Evolutionary conservation across 371 early-diverging fungal genomes (phyloP).

Genomic region (Gilbertella persicaria): DNA sequence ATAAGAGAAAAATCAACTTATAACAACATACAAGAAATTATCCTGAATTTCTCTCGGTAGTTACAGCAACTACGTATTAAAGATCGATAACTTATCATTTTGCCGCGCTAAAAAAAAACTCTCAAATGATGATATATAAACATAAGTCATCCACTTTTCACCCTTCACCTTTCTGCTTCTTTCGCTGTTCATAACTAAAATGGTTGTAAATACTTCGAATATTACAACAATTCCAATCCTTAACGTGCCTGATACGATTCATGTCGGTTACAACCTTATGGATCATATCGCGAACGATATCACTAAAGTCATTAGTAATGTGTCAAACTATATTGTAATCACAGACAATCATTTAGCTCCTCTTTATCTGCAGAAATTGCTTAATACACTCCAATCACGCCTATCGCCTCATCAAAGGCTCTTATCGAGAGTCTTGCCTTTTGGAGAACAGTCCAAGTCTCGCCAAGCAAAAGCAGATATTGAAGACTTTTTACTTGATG

Average conservation of each 20-base stretch:
- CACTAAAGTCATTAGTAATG: constrained; percentile 48
- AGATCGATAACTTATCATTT: too few species aligned
- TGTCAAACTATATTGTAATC: constrained; percentile 79
- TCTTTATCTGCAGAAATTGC: constrained; percentile 47
- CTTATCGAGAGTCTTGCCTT: constrained; percentile 71
- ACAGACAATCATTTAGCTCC: constrained; percentile 82
- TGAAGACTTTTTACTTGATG: constrained; percentile 84
- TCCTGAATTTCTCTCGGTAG: too few species aligned
- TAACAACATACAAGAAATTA: too few species aligned
- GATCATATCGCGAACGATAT: constrained; percentile 70
- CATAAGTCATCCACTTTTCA: not conserved
- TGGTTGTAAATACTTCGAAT: not conserved
- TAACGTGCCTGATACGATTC: constrained; percentile 24
- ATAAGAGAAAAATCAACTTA: too few species aligned
- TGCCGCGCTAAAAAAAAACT: not conserved
- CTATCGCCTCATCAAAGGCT: constrained; percentile 48
- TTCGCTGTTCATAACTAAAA: not conserved
- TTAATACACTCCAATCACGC: constrained; percentile 5
- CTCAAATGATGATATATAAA: not conserved
- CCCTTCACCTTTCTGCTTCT: not conserved
- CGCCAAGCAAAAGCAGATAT: constrained; percentile 76
- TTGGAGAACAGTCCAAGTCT: constrained; percentile 87
- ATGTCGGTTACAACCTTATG: constrained; percentile 75
- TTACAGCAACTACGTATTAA: too few species aligned
- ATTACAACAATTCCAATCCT: constrained; percentile 24